Evolutionary conservation across 352 stramenopile species (phyloP).

Genomic region (Phytophthora sp.): DNA sequence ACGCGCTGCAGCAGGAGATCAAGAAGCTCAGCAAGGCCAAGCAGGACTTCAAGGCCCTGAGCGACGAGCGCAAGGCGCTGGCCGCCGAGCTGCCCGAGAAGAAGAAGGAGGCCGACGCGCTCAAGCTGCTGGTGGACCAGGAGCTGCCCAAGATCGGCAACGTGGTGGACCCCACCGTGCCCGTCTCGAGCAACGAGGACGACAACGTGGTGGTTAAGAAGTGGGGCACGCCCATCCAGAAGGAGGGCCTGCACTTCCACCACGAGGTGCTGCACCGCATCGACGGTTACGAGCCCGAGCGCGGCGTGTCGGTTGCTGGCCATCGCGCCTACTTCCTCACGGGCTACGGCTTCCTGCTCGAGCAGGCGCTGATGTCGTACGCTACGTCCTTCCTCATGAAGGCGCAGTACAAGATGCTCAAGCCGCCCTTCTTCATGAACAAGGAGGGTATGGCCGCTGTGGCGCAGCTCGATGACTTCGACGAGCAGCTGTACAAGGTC

Average conservation of each 20-base stretch:
- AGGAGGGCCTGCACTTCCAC: constrained; percentile 92
- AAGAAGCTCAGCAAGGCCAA: constrained; percentile 91
- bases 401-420: constrained; percentile 97
- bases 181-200: constrained; percentile 97
- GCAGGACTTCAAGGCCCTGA: constrained; percentile 83
- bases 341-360: constrained; percentile 97
- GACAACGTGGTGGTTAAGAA: constrained; percentile 94
- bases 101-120: constrained; percentile 81
- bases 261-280: constrained; percentile 98
- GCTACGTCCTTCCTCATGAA: constrained; percentile 96
- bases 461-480: constrained; percentile 99
- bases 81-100: constrained; percentile 69
- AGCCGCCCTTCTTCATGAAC: constrained; percentile 99
- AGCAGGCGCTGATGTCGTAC: constrained; percentile 99
- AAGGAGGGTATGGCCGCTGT: constrained; percentile 99
- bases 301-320: constrained; percentile 95
- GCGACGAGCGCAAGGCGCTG: constrained; percentile 82
- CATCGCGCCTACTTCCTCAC: constrained; percentile 99
- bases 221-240: constrained; percentile 71
- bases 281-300: constrained; percentile 98
- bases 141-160: constrained; percentile 96
- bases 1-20: constrained; percentile 85
- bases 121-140: constrained; percentile 77
- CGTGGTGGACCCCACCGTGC: constrained; percentile 95
- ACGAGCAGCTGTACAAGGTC: constrained; percentile 99